These are phyloP conservation scores for Annulohypoxylon maeteangense DNA, from an alignment of 495 filamentous ascomycete genomes.

Conservation along the genomic window DNA sequence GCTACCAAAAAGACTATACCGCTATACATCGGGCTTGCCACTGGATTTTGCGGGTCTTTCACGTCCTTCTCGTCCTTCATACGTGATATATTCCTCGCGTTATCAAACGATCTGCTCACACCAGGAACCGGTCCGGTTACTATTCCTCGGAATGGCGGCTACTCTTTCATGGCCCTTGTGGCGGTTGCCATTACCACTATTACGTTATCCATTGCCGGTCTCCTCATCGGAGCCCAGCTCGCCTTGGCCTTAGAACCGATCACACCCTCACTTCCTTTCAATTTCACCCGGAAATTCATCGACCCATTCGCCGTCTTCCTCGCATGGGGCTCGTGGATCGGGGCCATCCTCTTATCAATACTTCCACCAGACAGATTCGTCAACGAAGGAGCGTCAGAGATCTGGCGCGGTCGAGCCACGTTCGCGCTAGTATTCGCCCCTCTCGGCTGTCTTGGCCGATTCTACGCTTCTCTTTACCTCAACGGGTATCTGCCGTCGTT, in stretches of 20 bases:
- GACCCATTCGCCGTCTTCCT: conserved; percentile 72
- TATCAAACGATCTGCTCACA: conserved; percentile 73
- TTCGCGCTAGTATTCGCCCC: conserved; percentile 90
- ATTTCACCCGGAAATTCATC: conserved; percentile 65
- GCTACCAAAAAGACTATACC: conserved; percentile 83
- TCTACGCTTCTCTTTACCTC: conserved; percentile 72
- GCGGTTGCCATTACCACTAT: conserved; percentile 76
- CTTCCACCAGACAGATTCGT: conserved; percentile 73
- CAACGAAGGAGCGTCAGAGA: conserved; percentile 53
- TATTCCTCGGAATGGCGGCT: conserved; percentile 73
- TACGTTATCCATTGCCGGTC: conserved; percentile 71
- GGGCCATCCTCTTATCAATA: conserved; percentile 76
- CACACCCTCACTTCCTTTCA: conserved; percentile 68
- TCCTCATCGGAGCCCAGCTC: conserved; percentile 80
- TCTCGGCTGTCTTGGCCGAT: conserved; percentile 78
- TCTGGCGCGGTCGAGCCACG: conserved; percentile 78
- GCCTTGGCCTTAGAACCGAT: conserved; percentile 69
- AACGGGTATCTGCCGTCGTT: conserved; percentile 76
- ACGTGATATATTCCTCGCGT: conserved; percentile 82
- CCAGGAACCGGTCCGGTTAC: conserved; percentile 40
- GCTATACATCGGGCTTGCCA: conserved; percentile 89
- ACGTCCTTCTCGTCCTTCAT: conserved; percentile 94
- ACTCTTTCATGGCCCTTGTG: conserved; percentile 82
- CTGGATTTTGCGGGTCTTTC: conserved; percentile 92
- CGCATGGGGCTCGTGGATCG: conserved; percentile 80